Base-by-base conservation (phyloP, 1,284 basidiomycete genomes). In the Chalciporus sp. region DNA sequence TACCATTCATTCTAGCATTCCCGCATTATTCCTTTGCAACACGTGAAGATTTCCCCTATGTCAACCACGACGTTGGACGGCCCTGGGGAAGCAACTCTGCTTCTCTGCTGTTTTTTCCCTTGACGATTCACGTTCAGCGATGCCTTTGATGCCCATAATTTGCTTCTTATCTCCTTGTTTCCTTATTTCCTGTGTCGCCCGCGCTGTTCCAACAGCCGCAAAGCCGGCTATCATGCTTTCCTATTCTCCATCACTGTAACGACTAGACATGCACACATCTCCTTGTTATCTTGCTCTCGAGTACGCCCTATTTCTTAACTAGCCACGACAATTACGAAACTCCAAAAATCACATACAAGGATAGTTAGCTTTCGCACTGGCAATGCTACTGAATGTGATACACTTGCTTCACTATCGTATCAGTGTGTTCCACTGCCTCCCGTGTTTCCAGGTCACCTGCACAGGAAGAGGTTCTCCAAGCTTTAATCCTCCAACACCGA, bases 191-290 rank as follows among this genome's bases (percentile, higher is more conserved):
- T 53, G 59, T 44, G 50, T 51, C 49, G 52, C 60, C 66, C 47
- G 59, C 56, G 45, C 43, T 61, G 59, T 61, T 62, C 55, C 60
- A 50, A 49, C 59, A 60, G 61, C 57, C 53, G 49, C 60, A 61
- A 60, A 65, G 53, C 55, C 53, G 59, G 60, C 49, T 53, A 11
- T 62, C 55, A 51, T 67, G 53, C 56, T 47, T 52, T 65, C 61
- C 65, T 50, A 60, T 58, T 61, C 51, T 59, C 60, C 62, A 72
- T 70, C 74, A 73, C 53, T 85, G 83, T 85, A 84, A 85, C 76
- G 78, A 84, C 78, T 84, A 86, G 82, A 83, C 77, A 86, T 82
- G 78, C 79, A 76, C 73, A 60, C 65, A 51, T 69, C 59, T 69
- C 64, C 68, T 63, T 62, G 64, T 60, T 55, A 61, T 68, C 70